Evolutionary conservation across 441 rosid genomes (phyloP).

Genomic region (Jatropha multifida): DNA sequence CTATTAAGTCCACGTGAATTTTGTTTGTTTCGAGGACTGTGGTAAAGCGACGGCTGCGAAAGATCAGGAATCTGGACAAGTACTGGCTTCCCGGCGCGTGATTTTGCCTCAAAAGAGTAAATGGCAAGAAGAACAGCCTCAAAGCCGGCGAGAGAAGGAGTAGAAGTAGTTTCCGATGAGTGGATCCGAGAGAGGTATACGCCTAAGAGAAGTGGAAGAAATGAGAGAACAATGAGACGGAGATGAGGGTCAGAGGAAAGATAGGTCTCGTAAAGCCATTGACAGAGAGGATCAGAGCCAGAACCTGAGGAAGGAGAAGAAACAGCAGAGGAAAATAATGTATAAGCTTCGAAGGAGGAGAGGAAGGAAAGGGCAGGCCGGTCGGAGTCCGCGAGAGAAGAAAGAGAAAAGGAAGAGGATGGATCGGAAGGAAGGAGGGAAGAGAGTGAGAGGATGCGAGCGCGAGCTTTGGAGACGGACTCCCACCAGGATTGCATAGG

Average conservation of each 20-base stretch:
- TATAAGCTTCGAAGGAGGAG: slow-evolving; percentile 64
- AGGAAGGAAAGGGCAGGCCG: slow-evolving; percentile 81
- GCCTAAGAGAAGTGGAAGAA: slow-evolving; percentile 72
- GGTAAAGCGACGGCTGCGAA: slow-evolving; percentile 87
- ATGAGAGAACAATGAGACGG: slow-evolving; percentile 77
- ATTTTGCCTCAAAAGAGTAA: slow-evolving; percentile 66
- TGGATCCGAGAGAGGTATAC: slow-evolving; percentile 71
- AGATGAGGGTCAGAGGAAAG: slow-evolving; percentile 73
- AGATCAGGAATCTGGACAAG: slow-evolving; percentile 75
- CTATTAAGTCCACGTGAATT: slow-evolving; percentile 2
- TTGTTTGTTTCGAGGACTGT: slow-evolving; percentile 51
- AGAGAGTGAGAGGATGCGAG: slow-evolving; percentile 71
- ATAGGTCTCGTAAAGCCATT: slow-evolving; percentile 93
- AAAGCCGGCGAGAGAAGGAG: slow-evolving; percentile 80
- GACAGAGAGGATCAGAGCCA: slow-evolving; percentile 83
- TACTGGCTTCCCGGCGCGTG: slow-evolving; percentile 71
- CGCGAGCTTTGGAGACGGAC: slow-evolving; percentile 79
- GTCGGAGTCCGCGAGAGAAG: slow-evolving; percentile 83
- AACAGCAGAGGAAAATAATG: slow-evolving; percentile 49
- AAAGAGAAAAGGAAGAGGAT: slow-evolving; percentile 41
- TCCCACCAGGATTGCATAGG: slow-evolving; percentile 99
- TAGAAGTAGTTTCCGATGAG: slow-evolving; percentile 44
- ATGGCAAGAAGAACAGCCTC: slow-evolving; percentile 91
- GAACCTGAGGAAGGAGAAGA: slow-evolving; percentile 61
- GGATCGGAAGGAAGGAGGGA: slow-evolving; percentile 45